Evolutionary conservation across 805 yeast genomes (phyloP).

Genomic region (Lachancea mirantina): DNA sequence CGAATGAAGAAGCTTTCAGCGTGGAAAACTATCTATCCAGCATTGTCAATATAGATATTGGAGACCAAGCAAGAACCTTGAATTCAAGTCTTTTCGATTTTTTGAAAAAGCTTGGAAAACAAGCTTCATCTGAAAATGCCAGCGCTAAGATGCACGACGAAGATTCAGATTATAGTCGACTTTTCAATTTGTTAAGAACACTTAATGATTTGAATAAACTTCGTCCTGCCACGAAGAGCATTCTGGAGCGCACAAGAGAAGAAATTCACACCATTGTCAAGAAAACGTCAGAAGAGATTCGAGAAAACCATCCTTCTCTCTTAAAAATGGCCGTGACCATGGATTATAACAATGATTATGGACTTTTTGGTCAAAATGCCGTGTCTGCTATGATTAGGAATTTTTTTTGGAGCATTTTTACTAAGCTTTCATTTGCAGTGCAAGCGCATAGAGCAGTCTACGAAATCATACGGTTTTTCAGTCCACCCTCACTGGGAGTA

Average conservation of each 20-base stretch:
- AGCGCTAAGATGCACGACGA: slow-evolving; percentile 4
- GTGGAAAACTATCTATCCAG: slow-evolving; percentile 50
- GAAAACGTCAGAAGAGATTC: slow-evolving; percentile 57
- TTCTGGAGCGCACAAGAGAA: slow-evolving; percentile 46
- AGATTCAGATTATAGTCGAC: slow-evolving; percentile 30
- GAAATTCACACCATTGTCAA: slow-evolving; percentile 61
- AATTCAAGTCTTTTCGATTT: slow-evolving; percentile 34
- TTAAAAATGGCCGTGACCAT: slow-evolving; percentile 26
- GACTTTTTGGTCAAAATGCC: slow-evolving; percentile 39
- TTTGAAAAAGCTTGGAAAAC: slow-evolving; percentile 22
- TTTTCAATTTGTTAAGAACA: slow-evolving; percentile 45
- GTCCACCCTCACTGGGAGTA: slow-evolving; percentile 18
- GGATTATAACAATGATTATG: slow-evolving; percentile 24
- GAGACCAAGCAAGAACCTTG: slow-evolving; percentile 40
- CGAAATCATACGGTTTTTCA: slow-evolving; percentile 42
- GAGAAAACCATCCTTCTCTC: slow-evolving; percentile 45
- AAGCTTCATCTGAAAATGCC: slow-evolving; percentile 2
- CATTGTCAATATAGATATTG: slow-evolving; percentile 51
- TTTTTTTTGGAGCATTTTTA: slow-evolving; percentile 63
- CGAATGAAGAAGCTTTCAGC: slow-evolving; percentile 28
- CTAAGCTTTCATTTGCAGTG: slow-evolving; percentile 52
- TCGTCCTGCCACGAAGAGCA: slow-evolving; percentile 47
- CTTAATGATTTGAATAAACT: slow-evolving; percentile 55
- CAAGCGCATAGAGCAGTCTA: slow-evolving; percentile 63
- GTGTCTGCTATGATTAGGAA: slow-evolving; percentile 56